Conservation (phyloP, 106 monocot species). For the Platanthera zijinensis region DNA sequence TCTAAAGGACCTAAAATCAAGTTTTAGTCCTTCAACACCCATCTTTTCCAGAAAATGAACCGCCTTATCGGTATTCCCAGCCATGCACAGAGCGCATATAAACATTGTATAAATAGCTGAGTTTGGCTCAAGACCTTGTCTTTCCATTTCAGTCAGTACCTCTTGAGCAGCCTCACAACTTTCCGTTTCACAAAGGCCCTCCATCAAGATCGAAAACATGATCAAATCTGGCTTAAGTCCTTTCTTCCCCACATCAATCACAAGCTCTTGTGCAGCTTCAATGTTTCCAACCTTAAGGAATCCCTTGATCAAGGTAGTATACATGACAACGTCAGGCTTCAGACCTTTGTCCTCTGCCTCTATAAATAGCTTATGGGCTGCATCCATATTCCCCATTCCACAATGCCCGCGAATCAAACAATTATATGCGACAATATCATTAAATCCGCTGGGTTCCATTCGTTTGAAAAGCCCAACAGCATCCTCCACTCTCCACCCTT, state of each 20-base stretch:
- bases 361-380: conserved; percentile 12
- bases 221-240: conserved; percentile 20
- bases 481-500: conserved; percentile 13
- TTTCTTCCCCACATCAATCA: conserved; percentile 2
- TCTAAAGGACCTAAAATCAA: conserved; percentile 12
- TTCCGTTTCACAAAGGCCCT: conserved; percentile 17
- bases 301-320: conserved; percentile 24
- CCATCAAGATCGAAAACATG: conserved; percentile 20
- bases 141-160: conserved; percentile 14
- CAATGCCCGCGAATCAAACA: conserved; percentile 24
- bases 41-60: conserved; percentile 18
- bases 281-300: conserved; percentile 21
- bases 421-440: conserved; percentile 23
- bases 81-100: conserved; percentile 14
- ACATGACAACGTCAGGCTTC: conserved; percentile 9
- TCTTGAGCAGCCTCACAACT: conserved; percentile 15
- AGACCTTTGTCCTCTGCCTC: conserved; percentile 14
- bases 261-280: conserved; percentile 16
- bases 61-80: conserved; percentile 19
- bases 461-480: conserved; percentile 10
- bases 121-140: conserved; percentile 24
- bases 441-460: conserved; percentile 13
- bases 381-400: conserved; percentile 16
- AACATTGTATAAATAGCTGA: conserved; percentile 15
- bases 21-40: conserved; percentile 14